Percentiles rank a stretch among this genome's conserved stretches.
These are phyloP conservation scores for Malus domestica DNA, from an alignment of 306 rosid species.

Conservation along the genomic window DNA sequence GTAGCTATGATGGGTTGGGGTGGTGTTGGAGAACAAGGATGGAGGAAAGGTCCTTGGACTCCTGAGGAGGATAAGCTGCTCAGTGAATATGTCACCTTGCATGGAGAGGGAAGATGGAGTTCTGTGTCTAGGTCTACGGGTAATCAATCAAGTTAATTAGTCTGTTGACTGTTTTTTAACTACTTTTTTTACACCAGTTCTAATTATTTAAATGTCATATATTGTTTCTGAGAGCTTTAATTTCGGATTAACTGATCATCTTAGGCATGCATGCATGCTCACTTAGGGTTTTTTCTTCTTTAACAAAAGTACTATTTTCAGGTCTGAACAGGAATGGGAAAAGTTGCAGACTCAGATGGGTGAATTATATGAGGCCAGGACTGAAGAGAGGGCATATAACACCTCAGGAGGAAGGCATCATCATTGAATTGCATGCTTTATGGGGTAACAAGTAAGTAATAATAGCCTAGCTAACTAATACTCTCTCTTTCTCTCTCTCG, in stretches of 20 bases:
- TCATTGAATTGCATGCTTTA: constrained; percentile 56
- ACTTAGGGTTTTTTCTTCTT: background rate
- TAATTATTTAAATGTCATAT: too few species aligned
- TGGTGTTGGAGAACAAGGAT: constrained; percentile 20
- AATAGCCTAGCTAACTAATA: background rate
- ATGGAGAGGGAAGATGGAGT: constrained; percentile 68
- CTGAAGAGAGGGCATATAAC: constrained; percentile 60
- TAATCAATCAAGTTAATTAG: background rate
- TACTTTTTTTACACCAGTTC: too few species aligned
- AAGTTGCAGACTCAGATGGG: constrained; percentile 83
- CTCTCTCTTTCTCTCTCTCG: too few species aligned
- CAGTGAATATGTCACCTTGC: constrained; percentile 32
- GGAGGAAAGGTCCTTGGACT: constrained; percentile 82
- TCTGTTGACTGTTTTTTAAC: background rate
- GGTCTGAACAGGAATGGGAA: constrained; percentile 68
- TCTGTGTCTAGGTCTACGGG: constrained; percentile 47
- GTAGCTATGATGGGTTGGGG: constrained; percentile 20
- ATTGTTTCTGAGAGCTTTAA: too few species aligned
- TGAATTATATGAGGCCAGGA: constrained; percentile 70
- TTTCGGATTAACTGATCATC: background rate
- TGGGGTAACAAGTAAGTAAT: constrained; percentile 65
- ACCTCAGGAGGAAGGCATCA: constrained; percentile 54
- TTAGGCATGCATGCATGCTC: background rate
- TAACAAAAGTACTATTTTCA: background rate
- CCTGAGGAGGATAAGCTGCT: constrained; percentile 64